Conservation (phyloP, 495 filamentous ascomycete genomes). For the Neurospora sp. region DNA sequence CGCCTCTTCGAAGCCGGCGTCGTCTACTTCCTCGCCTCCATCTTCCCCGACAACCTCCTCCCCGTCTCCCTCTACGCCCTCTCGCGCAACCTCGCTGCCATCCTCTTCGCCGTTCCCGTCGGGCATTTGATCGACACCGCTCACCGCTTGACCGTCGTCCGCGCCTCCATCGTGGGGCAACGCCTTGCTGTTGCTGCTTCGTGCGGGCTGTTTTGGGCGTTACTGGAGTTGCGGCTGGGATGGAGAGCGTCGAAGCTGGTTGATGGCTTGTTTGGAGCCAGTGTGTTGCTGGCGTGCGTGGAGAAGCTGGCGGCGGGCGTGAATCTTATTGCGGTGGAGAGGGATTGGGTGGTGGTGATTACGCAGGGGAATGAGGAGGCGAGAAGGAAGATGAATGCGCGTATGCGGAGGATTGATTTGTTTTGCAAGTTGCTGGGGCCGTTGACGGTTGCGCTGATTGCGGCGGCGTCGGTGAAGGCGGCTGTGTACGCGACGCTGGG, state of each 20-base stretch:
- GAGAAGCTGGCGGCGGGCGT: constrained; percentile 45
- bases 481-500: constrained; percentile 28
- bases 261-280: constrained; percentile 26
- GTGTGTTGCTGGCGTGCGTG: constrained; percentile 42
- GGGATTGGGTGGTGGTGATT: constrained; percentile 51
- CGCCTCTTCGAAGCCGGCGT: constrained; percentile 58
- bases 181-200: constrained; percentile 16
- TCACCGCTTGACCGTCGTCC: constrained; percentile 20
- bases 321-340: constrained; percentile 55
- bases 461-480: constrained; percentile 18
- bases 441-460: constrained; percentile 42
- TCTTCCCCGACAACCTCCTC: constrained; percentile 46
- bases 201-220: constrained; percentile 14
- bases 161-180: constrained; percentile 23
- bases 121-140: constrained; percentile 20
- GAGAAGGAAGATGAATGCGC: constrained; percentile 40
- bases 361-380: constrained; percentile 13
- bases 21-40: constrained; percentile 49
- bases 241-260: neutral
- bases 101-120: constrained; percentile 14
- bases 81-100: constrained; percentile 17
- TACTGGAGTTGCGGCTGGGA: constrained; percentile 1
- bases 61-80: constrained; percentile 31
- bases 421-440: constrained; percentile 62
- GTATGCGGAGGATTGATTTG: constrained; percentile 63